phyloP scores from a whole-genome alignment of 75 land plant species.

The Larix kaempferi region DNA sequence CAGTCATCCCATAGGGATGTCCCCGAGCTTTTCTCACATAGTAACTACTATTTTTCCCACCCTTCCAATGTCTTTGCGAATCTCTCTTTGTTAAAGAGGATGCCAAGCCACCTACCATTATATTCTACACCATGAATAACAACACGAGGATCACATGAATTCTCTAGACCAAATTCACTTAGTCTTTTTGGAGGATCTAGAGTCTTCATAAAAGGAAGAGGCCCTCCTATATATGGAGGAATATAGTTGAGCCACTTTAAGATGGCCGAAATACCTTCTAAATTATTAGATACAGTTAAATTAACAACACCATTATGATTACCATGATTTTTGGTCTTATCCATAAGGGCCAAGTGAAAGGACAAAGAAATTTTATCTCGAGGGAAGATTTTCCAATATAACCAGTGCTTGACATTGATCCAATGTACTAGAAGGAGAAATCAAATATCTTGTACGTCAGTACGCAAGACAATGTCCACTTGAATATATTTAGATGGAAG shows the following conservation, averaged over 20 bases:
- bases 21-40: conserved; percentile 92
- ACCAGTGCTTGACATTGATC: no score
- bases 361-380: no score
- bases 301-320: conserved; percentile 93
- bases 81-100: conserved; percentile 87
- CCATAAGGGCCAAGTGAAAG: no score
- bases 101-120: conserved; percentile 80
- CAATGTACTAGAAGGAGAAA: no score
- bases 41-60: conserved; percentile 96
- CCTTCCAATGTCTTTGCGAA: conserved; percentile 93
- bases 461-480: no score
- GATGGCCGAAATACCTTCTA: conserved; percentile 86
- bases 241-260: conserved; percentile 95
- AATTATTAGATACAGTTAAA: conserved; percentile 89
- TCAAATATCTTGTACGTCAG: no score
- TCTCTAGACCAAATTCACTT: conserved; percentile 80
- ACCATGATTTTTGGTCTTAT: conserved; percentile 99
- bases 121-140: conserved; percentile 72
- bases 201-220: conserved; percentile 57
- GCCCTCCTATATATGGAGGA: conserved; percentile 74
- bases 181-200: conserved; percentile 72
- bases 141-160: conserved; percentile 90
- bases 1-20: conserved; percentile 96
- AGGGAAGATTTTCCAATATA: no score
- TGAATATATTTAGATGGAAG: no score